Evolutionary conservation across 352 stramenopile species (phyloP).

Genomic region (Pythium plurisporium): DNA sequence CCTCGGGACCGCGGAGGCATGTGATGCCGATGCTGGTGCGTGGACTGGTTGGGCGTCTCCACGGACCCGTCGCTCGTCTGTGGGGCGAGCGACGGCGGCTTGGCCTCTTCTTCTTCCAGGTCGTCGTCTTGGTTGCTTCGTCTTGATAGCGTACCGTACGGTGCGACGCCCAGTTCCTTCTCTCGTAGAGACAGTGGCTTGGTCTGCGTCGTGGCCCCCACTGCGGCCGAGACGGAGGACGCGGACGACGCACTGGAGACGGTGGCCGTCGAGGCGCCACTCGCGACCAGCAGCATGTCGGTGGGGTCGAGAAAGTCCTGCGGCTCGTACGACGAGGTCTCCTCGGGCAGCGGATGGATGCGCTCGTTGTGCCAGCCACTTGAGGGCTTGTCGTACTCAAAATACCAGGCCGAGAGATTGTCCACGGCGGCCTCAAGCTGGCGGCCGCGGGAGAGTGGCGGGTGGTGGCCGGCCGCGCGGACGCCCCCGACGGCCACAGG

Average conservation of each 20-base stretch:
- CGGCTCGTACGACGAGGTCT: constrained; percentile 4
- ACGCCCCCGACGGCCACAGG: background rate
- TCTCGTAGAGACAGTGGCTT: background rate
- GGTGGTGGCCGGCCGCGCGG: background rate
- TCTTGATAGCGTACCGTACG: background rate
- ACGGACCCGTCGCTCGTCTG: constrained; percentile 10
- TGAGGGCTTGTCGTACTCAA: constrained; percentile 31
- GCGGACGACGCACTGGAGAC: background rate
- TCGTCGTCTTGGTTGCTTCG: constrained; percentile 21
- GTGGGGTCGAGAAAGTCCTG: background rate
- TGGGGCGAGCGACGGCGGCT: constrained; percentile 1
- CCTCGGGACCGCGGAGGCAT: constrained; percentile 2
- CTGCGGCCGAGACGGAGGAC: background rate
- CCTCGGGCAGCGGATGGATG: constrained; percentile 18
- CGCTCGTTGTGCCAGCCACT: constrained; percentile 22
- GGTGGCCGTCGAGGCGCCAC: background rate
- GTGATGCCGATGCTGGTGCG: background rate
- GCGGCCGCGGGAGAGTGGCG: constrained; percentile 37
- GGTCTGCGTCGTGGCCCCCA: too few species aligned
- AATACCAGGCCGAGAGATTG: constrained; percentile 62
- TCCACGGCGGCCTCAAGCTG: constrained; percentile 70
- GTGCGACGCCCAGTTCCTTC: constrained; percentile 1
- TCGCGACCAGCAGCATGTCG: background rate
- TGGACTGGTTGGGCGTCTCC: background rate
- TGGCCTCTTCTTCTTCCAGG: constrained; percentile 16